phyloP scores from a whole-genome alignment of 1,139 yeast species.

The Taiozyma onychis region DNA sequence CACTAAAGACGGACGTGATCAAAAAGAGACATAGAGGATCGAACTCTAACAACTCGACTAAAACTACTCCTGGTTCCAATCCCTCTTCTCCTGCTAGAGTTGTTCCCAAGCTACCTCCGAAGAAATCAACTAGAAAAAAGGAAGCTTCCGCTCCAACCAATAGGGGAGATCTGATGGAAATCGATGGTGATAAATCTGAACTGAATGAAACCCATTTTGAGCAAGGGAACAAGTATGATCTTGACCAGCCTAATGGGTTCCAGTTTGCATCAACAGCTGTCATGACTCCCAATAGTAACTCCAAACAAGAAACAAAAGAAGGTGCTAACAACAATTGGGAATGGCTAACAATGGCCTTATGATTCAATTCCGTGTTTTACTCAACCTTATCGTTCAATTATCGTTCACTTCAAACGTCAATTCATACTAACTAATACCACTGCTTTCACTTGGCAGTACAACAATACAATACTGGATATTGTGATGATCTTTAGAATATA shows the following conservation, averaged over 20 bases:
- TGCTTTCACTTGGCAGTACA: not conserved
- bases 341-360: constrained; percentile 24
- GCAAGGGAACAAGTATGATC: constrained; percentile 1
- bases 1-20: constrained; percentile 87
- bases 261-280: constrained; percentile 1
- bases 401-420: too few species aligned
- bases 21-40: constrained; percentile 57
- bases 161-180: constrained; percentile 1
- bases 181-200: not conserved
- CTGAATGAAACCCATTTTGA: not conserved
- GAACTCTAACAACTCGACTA: constrained; percentile 6
- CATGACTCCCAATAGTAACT: not conserved
- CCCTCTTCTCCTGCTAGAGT: constrained; percentile 13
- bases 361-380: not conserved
- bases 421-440: too few species aligned
- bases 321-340: constrained; percentile 22
- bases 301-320: not conserved
- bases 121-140: constrained; percentile 4
- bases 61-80: constrained; percentile 1
- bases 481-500: not conserved
- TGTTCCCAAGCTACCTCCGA: not conserved
- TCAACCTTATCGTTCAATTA: too few species aligned
- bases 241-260: constrained; percentile 4
- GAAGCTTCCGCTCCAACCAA: not conserved
- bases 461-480: not conserved